phyloP scores from a whole-genome alignment of 768 basidiomycete genomes.

The Termitomyces sp. region DNA sequence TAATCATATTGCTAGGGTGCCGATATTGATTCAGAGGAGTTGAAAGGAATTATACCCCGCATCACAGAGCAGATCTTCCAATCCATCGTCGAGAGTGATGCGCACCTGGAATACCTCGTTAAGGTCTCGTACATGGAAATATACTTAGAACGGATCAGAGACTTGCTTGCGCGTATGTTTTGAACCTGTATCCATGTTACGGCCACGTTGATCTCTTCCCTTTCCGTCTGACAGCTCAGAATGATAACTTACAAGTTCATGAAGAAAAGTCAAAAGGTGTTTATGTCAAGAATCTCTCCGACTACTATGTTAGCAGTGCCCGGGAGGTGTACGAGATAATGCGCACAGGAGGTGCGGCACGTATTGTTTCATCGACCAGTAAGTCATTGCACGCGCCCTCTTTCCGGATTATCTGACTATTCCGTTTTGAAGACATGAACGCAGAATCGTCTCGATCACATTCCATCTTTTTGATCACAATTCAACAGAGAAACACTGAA shows the following conservation, averaged over 20 bases:
- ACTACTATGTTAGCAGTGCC: slow-evolving; percentile 96
- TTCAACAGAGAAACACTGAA: slow-evolving; percentile 95
- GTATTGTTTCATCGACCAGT: slow-evolving; percentile 95
- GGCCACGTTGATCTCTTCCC: not conserved
- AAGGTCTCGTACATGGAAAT: slow-evolving; percentile 99
- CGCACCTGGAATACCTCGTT: slow-evolving; percentile 95
- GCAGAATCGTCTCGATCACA: slow-evolving; percentile 98
- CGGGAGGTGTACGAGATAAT: slow-evolving; percentile 98
- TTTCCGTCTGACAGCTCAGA: slow-evolving; percentile 60
- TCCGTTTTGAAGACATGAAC: slow-evolving; percentile 83
- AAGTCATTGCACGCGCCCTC: slow-evolving; percentile 27
- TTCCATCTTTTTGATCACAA: slow-evolving; percentile 97
- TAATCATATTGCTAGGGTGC: slow-evolving; percentile 63
- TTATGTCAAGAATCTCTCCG: slow-evolving; percentile 95
- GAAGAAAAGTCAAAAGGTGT: slow-evolving; percentile 98
- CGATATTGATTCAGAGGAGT: slow-evolving; percentile 90
- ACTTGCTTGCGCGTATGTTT: slow-evolving; percentile 88
- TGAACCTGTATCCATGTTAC: not conserved
- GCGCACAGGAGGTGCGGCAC: slow-evolving; percentile 89
- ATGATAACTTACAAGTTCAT: slow-evolving; percentile 97
- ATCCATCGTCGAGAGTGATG: slow-evolving; percentile 93
- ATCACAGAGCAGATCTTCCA: slow-evolving; percentile 99
- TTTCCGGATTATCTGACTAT: not conserved
- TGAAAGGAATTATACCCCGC: slow-evolving; percentile 95
- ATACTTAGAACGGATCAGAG: slow-evolving; percentile 93